A percentile compares a stretch with the other conserved stretches of the same genome.
Conservation (phyloP, 2,329 filamentous ascomycete species). For the Ophiosphaerella narmari region DNA sequence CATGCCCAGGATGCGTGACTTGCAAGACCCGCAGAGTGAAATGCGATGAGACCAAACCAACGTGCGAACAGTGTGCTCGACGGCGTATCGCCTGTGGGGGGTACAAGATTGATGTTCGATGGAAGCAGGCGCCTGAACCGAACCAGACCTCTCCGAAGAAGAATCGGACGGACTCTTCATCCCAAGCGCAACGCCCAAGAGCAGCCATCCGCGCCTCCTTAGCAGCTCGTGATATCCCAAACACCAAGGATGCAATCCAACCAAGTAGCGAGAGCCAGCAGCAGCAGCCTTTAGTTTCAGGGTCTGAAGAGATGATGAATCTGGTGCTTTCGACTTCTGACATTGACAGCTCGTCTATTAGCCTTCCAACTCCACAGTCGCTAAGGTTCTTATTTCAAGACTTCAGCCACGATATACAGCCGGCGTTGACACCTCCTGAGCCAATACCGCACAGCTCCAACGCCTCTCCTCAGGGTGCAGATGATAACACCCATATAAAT, state of each 20-base stretch:
- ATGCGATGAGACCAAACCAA: conserved; percentile 72
- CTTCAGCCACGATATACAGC: conserved; percentile 1
- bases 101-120: conserved; percentile 74
- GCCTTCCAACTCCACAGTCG: conserved; percentile 11
- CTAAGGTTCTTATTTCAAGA: conserved; percentile 8
- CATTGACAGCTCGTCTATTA: conserved; percentile 3
- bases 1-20: conserved; percentile 65
- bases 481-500: not conserved
- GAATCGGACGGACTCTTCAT: conserved; percentile 3
- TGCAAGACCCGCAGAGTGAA: conserved; percentile 74
- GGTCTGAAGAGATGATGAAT: conserved; percentile 10
- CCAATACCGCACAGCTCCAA: conserved; percentile 2
- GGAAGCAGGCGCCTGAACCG: conserved; percentile 46
- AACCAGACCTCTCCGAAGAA: conserved; percentile 36
- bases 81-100: conserved; percentile 69
- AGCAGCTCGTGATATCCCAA: not conserved
- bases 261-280: not conserved
- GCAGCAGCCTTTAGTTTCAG: not conserved
- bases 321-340: conserved; percentile 10
- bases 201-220: not conserved
- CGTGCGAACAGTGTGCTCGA: conserved; percentile 67
- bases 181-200: conserved; percentile 3
- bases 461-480: conserved; percentile 1
- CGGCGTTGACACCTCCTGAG: not conserved
- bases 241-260: not conserved